phyloP scores from a whole-genome alignment of 371 early-diverging fungal genomes.

The Homolaphlyctis polyrhiza region DNA sequence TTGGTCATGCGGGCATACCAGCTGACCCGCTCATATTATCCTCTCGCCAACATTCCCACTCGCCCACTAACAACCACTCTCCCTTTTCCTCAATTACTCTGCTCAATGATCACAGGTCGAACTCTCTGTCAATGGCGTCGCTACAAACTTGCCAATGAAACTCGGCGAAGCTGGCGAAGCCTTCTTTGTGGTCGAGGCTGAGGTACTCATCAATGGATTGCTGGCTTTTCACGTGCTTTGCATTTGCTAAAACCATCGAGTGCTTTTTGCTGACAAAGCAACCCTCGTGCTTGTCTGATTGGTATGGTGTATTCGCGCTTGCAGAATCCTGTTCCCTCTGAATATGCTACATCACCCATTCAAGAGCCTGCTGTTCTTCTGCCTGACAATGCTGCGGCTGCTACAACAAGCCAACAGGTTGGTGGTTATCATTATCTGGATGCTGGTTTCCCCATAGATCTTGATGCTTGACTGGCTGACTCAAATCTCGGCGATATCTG shows the following conservation, averaged over 20 bases:
- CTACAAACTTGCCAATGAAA: constrained; percentile 83
- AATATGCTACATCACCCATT: constrained; percentile 88
- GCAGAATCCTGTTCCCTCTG: constrained; percentile 67
- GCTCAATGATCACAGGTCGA: constrained; percentile 73
- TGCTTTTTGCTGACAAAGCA: too few relatives aligned
- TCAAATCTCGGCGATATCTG: too few relatives aligned
- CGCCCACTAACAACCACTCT: too few relatives aligned
- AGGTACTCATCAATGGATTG: constrained; percentile 27
- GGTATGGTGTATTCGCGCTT: not conserved
- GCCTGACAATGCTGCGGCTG: not conserved
- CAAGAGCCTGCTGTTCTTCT: too few relatives aligned
- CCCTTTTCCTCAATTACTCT: too few relatives aligned
- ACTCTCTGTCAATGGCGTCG: constrained; percentile 81
- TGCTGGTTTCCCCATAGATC: too few relatives aligned
- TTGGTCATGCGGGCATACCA: too few relatives aligned
- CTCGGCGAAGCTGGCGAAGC: constrained; percentile 98
- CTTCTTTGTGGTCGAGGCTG: constrained; percentile 93
- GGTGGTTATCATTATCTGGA: too few relatives aligned
- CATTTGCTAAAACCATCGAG: not conserved
- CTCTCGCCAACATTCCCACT: too few relatives aligned
- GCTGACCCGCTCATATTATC: too few relatives aligned
- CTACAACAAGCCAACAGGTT: too few relatives aligned
- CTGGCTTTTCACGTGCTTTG: not conserved
- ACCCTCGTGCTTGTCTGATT: not conserved
- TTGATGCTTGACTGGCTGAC: too few relatives aligned